Conservation (phyloP, 176 grass and related monocot genomes). For the Pontederia paniculata region DNA sequence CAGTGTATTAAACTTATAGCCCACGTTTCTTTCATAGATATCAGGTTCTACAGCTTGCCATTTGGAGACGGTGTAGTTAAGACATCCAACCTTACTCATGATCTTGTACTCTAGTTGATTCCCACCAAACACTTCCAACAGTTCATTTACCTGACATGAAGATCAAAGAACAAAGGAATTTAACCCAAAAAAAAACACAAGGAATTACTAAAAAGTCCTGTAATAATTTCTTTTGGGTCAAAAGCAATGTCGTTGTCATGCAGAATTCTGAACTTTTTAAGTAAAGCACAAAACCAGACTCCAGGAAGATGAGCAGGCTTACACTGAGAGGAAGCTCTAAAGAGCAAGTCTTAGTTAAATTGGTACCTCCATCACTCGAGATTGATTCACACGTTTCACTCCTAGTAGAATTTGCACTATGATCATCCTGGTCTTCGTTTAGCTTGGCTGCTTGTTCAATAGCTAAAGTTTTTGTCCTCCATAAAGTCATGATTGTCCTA, state of each 20-base stretch:
- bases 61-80: constrained; percentile 43
- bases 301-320: constrained; percentile 19
- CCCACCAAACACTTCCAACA: constrained; percentile 70
- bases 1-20: constrained; percentile 72
- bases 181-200: background rate
- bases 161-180: background rate
- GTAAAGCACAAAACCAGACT: background rate
- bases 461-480: constrained; percentile 55
- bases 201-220: background rate
- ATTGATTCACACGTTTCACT: constrained; percentile 32
- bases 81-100: constrained; percentile 56
- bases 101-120: constrained; percentile 38
- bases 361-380: constrained; percentile 35
- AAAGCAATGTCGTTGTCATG: too few species aligned
- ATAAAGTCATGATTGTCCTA: constrained; percentile 67
- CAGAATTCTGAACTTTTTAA: background rate
- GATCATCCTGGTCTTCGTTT: constrained; percentile 44
- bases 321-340: constrained; percentile 43
- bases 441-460: constrained; percentile 42
- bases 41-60: constrained; percentile 41
- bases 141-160: constrained; percentile 24
- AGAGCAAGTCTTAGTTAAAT: constrained; percentile 37
- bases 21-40: constrained; percentile 44
- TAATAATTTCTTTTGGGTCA: background rate
- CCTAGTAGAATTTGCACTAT: constrained; percentile 19